phyloP scores from a whole-genome alignment of 1,139 yeast species.

The Geotrichum fermentans region DNA sequence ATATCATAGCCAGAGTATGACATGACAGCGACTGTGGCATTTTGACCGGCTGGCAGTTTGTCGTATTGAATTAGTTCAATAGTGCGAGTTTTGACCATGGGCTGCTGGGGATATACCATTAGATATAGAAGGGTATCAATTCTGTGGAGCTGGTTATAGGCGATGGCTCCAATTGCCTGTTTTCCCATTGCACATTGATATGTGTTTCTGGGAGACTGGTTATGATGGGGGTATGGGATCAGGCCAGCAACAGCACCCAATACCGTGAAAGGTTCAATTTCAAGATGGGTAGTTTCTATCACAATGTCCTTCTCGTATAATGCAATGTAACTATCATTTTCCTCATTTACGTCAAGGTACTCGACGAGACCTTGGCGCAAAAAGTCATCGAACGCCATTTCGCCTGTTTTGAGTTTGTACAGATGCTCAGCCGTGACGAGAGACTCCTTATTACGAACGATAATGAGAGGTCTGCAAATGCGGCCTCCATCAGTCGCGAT shows the following conservation, averaged over 20 bases:
- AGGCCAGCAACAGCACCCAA: constrained; percentile 98
- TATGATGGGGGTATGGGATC: constrained; percentile 99
- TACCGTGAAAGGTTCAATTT: constrained; percentile 93
- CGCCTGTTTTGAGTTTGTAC: constrained; percentile 53
- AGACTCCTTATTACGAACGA: constrained; percentile 67
- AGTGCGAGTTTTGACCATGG: constrained; percentile 97
- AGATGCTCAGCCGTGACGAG: constrained; percentile 71
- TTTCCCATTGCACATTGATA: constrained; percentile 99
- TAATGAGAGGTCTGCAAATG: constrained; percentile 92
- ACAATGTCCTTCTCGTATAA: constrained; percentile 66
- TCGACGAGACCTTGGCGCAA: constrained; percentile 83
- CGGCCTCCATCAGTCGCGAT: constrained; percentile 99
- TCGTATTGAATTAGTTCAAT: constrained; percentile 93
- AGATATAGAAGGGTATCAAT: constrained; percentile 89
- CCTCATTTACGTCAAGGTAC: constrained; percentile 95
- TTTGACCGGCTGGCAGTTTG: constrained; percentile 97
- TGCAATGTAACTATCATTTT: constrained; percentile 91
- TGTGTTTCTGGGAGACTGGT: constrained; percentile 97
- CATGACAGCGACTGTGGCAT: constrained; percentile 98
- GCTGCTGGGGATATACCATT: constrained; percentile 98
- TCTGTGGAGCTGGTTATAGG: constrained; percentile 91
- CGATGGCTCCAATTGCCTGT: constrained; percentile 98
- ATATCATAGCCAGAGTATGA: constrained; percentile 98
- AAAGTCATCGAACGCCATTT: constrained; percentile 84
- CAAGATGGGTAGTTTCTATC: constrained; percentile 73